Evolutionary conservation across 805 yeast species (phyloP).

Genomic region (Nakazawaea holstii): DNA sequence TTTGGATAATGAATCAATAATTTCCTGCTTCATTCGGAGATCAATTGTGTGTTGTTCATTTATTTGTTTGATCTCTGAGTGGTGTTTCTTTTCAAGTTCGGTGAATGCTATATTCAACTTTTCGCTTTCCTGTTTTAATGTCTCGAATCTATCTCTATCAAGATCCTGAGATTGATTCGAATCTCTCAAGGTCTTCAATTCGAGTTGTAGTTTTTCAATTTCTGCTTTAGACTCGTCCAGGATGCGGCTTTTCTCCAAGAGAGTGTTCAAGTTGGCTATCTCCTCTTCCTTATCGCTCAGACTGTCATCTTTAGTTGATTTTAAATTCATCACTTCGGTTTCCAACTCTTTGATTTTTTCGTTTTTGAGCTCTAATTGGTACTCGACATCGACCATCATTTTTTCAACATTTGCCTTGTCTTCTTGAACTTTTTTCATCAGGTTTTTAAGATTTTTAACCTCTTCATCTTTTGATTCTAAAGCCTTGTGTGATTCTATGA

Average conservation of each 20-base stretch:
- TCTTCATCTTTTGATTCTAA: slow-evolving; percentile 7
- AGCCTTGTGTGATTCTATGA: not conserved
- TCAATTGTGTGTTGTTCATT: not conserved
- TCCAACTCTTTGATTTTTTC: not conserved
- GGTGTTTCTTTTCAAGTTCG: slow-evolving; percentile 14
- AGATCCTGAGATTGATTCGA: no score
- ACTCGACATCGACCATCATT: not conserved
- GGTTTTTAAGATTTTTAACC: not conserved
- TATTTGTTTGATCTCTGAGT: not conserved
- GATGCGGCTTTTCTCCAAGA: no score
- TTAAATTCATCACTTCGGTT: not conserved
- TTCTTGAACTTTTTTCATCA: not conserved
- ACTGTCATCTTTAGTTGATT: not conserved
- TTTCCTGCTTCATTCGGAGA: slow-evolving; percentile 1
- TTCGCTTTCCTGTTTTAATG: slow-evolving; percentile 17
- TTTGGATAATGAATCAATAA: slow-evolving; percentile 4
- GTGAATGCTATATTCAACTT: slow-evolving; percentile 20
- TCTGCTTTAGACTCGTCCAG: no score
- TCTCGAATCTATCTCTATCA: not conserved
- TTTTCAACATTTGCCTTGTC: not conserved
- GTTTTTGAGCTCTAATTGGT: not conserved
- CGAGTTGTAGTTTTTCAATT: no score
- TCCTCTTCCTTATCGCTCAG: not conserved
- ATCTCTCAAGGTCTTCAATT: no score
- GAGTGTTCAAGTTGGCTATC: not conserved